phyloP scores from a whole-genome alignment of 345 rosid species.

The Boechera divaricarpa region DNA sequence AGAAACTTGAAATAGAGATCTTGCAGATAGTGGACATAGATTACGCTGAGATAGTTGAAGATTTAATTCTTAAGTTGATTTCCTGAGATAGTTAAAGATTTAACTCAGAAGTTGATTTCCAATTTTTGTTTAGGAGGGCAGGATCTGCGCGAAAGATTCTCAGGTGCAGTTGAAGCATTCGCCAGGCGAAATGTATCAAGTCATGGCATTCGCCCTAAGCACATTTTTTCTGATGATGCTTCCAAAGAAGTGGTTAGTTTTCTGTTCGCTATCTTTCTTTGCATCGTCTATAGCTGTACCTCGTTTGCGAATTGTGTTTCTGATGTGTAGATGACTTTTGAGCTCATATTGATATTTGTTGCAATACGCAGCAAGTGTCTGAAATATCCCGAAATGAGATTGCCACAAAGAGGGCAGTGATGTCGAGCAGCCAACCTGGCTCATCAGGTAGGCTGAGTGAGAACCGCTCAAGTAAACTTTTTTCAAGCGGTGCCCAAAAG shows the following conservation, averaged over 20 bases:
- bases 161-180: slow-evolving; percentile 87
- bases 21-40: neutral
- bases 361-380: slow-evolving; percentile 57
- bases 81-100: neutral
- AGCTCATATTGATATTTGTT: slow-evolving; percentile 3
- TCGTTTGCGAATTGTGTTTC: neutral
- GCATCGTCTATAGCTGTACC: neutral
- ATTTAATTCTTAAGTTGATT: neutral
- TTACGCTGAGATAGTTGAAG: slow-evolving; percentile 13
- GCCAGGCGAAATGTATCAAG: slow-evolving; percentile 65
- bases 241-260: slow-evolving; percentile 65
- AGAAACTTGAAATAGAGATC: neutral
- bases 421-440: slow-evolving; percentile 64
- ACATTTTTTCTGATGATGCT: slow-evolving; percentile 34
- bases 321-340: neutral
- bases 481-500: slow-evolving; percentile 65
- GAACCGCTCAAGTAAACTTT: slow-evolving; percentile 59
- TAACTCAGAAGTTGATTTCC: slow-evolving; percentile 15
- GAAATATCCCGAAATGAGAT: slow-evolving; percentile 67
- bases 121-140: slow-evolving; percentile 58
- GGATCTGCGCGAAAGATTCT: slow-evolving; percentile 78
- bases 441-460: slow-evolving; percentile 80
- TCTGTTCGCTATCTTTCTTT: neutral
- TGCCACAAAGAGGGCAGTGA: slow-evolving; percentile 64
- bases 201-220: slow-evolving; percentile 43